Evolutionary conservation across 805 yeast genomes (phyloP).

Genomic region (Candida silvatica): DNA sequence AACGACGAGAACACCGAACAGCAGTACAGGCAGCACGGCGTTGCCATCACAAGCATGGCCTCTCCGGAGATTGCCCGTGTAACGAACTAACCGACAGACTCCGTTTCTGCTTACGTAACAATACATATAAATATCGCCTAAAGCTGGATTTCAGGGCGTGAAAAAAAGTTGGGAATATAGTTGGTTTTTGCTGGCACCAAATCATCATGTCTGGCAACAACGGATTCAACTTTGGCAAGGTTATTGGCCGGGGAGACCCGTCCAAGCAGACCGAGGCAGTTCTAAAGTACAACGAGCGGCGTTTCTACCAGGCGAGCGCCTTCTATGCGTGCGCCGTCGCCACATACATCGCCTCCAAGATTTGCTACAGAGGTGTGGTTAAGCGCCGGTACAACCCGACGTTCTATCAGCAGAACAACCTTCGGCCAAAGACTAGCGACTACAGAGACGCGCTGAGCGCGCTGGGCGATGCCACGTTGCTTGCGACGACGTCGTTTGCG

Average conservation of each 20-base stretch:
- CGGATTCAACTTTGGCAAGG: slow-evolving; percentile 21
- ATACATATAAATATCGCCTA: too few species aligned
- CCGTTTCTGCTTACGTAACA: too few species aligned
- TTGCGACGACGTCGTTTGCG: slow-evolving; percentile 64
- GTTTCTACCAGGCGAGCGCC: slow-evolving; percentile 62
- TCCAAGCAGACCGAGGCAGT: slow-evolving; percentile 22
- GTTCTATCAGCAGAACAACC: slow-evolving; percentile 76
- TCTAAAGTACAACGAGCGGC: slow-evolving; percentile 48
- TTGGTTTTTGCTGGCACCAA: background rate
- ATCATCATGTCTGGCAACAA: background rate
- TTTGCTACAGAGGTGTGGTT: slow-evolving; percentile 68
- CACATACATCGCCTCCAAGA: slow-evolving; percentile 62
- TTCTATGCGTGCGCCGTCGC: slow-evolving; percentile 68
- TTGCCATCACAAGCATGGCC: slow-evolving; percentile 13
- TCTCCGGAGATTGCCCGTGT: slow-evolving; percentile 9
- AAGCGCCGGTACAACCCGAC: slow-evolving; percentile 68
- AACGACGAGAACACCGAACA: slow-evolving; percentile 27
- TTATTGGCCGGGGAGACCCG: slow-evolving; percentile 20
- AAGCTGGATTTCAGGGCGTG: too few species aligned
- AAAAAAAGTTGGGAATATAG: too few species aligned
- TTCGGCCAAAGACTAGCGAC: slow-evolving; percentile 76
- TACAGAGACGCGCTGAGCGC: slow-evolving; percentile 82
- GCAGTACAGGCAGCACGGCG: slow-evolving; percentile 23
- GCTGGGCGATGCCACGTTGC: slow-evolving; percentile 67
- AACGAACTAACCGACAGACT: background rate